Evolutionary conservation across 2,329 filamentous ascomycete species (phyloP).

Genomic region (Penicillium sp.): DNA sequence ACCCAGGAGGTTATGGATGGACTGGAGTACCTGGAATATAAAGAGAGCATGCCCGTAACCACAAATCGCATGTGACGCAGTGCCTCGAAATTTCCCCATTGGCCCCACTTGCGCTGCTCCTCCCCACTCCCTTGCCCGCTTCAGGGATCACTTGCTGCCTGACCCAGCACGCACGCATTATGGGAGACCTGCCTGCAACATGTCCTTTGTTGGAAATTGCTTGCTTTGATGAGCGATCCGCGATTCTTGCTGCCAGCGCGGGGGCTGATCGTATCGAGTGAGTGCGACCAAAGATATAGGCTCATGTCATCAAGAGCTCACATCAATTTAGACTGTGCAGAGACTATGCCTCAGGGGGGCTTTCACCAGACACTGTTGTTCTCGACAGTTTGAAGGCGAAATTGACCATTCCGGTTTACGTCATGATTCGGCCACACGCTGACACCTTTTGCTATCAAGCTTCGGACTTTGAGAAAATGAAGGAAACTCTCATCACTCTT

Average conservation of each 20-base stretch:
- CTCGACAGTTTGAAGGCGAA: slow-evolving; percentile 24
- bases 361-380: slow-evolving; percentile 23
- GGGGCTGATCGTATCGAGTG: slow-evolving; percentile 56
- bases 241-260: slow-evolving; percentile 41
- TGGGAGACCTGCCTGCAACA: neutral
- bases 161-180: neutral
- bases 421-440: slow-evolving; percentile 57
- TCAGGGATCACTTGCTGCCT: too few species aligned
- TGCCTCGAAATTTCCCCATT: too few species aligned
- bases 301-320: slow-evolving; percentile 42
- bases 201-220: slow-evolving; percentile 46
- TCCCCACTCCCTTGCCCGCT: too few species aligned
- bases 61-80: too few species aligned
- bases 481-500: slow-evolving; percentile 39
- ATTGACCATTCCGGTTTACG: slow-evolving; percentile 47
- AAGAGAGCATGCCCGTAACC: too few species aligned
- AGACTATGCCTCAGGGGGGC: slow-evolving; percentile 21
- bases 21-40: too few species aligned
- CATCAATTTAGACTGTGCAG: slow-evolving; percentile 30
- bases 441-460: slow-evolving; percentile 49
- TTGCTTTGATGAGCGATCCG: slow-evolving; percentile 51
- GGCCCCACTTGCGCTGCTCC: too few species aligned
- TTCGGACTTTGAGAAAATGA: slow-evolving; percentile 49
- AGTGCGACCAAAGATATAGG: slow-evolving; percentile 32
- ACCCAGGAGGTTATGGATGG: too few species aligned